A percentile compares a stretch with the other conserved stretches of the same genome.
These are phyloP conservation scores for Raphanus raphanistrum DNA, from an alignment of 345 rosid genomes.

Conservation along the genomic window DNA sequence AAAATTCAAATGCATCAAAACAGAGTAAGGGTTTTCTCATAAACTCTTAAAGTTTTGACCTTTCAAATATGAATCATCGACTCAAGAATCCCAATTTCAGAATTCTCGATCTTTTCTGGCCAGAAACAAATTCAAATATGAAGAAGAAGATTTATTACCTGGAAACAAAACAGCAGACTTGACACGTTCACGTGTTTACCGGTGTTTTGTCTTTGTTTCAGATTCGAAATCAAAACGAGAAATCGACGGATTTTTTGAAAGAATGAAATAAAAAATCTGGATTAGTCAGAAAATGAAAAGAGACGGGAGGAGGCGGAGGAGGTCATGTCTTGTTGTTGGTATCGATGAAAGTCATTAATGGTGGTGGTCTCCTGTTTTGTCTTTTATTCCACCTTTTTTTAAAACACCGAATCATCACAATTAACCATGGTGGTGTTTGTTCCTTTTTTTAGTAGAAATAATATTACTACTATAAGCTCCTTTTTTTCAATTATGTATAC, in stretches of 20 bases:
- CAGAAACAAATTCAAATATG: background rate
- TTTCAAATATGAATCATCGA: background rate
- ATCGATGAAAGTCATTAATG: conserved; percentile 45
- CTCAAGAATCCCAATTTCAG: conserved; percentile 17
- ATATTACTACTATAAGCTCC: background rate
- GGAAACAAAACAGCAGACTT: conserved; percentile 23
- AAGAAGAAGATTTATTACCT: conserved; percentile 9
- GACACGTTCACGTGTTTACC: background rate
- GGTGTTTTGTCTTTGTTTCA: background rate
- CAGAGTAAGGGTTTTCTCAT: background rate
- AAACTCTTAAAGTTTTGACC: background rate
- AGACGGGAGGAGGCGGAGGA: conserved; percentile 28
- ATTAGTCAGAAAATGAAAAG: conserved; percentile 14
- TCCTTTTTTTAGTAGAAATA: background rate
- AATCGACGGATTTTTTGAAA: background rate
- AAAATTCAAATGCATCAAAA: conserved; percentile 11
- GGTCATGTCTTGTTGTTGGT: conserved; percentile 39
- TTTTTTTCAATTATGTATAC: conserved; percentile 8
- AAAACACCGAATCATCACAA: conserved; percentile 41
- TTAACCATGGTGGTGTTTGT: conserved; percentile 29
- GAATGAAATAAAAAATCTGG: background rate
- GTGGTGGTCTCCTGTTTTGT: conserved; percentile 47
- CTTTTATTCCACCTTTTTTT: conserved; percentile 36
- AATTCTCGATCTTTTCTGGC: conserved; percentile 1
- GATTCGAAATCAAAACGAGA: conserved; percentile 18